A percentile compares a stretch with the other conserved stretches of the same genome.
Conservation (phyloP, 176 grass and related monocot genomes). For the Carex kokanica region DNA sequence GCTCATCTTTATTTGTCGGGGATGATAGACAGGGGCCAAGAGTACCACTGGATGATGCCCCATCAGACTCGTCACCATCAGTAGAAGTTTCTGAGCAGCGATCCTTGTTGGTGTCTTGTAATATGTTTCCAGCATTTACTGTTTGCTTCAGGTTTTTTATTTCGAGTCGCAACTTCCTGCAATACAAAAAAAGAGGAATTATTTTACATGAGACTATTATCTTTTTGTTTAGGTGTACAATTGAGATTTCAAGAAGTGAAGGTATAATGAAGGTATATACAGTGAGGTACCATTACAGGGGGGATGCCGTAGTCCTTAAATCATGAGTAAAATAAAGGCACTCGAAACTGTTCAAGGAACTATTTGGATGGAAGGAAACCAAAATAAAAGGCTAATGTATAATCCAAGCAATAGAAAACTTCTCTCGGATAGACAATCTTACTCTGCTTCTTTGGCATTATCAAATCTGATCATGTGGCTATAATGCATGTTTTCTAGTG, state of each 20-base stretch:
- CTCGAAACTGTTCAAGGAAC: not conserved
- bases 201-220: not conserved
- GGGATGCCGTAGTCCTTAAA: not conserved
- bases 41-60: constrained; percentile 35
- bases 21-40: constrained; percentile 1
- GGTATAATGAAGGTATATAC: not conserved
- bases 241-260: not conserved
- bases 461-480: constrained; percentile 89
- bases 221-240: not conserved
- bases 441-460: constrained; percentile 78
- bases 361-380: not conserved
- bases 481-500: constrained; percentile 95
- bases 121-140: constrained; percentile 44
- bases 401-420: not conserved
- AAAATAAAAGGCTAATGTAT: not conserved
- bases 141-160: constrained; percentile 60
- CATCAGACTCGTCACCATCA: constrained; percentile 49
- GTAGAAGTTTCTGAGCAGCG: constrained; percentile 89
- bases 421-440: constrained; percentile 21
- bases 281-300: not conserved
- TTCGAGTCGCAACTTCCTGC: constrained; percentile 58
- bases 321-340: not conserved
- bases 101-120: constrained; percentile 35
- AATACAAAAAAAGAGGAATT: constrained; percentile 2
- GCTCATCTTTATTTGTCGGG: constrained; percentile 23